phyloP scores from a whole-genome alignment of 2,329 filamentous ascomycete species.

The Colletotrichum sp. region DNA sequence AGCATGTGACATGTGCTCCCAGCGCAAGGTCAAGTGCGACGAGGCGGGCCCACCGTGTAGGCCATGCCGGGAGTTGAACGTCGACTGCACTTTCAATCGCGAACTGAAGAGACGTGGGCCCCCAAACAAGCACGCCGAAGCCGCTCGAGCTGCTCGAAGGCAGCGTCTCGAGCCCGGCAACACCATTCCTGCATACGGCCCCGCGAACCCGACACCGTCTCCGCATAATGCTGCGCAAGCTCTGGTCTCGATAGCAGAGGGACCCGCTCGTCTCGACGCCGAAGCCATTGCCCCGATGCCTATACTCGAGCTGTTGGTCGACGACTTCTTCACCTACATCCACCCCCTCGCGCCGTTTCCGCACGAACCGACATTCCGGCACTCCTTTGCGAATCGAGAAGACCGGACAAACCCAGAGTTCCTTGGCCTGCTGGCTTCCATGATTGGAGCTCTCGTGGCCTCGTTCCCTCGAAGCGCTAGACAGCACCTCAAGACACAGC shows the following conservation, averaged over 20 bases:
- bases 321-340: slow-evolving; percentile 85
- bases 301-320: slow-evolving; percentile 71
- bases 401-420: slow-evolving; percentile 72
- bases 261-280: slow-evolving; percentile 54
- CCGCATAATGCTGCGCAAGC: slow-evolving; percentile 54
- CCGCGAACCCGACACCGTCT: slow-evolving; percentile 35
- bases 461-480: slow-evolving; percentile 77
- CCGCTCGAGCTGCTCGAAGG: slow-evolving; percentile 58
- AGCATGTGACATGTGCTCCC: slow-evolving; percentile 66
- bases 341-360: slow-evolving; percentile 80
- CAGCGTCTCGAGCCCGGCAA: slow-evolving; percentile 39
- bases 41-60: slow-evolving; percentile 60
- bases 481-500: slow-evolving; percentile 71
- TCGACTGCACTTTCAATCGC: slow-evolving; percentile 63
- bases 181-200: neutral
- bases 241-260: slow-evolving; percentile 47
- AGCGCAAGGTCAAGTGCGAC: slow-evolving; percentile 67
- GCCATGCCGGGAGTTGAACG: slow-evolving; percentile 60
- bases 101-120: slow-evolving; percentile 64
- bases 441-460: slow-evolving; percentile 76
- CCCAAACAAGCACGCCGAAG: slow-evolving; percentile 63
- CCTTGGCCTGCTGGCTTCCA: slow-evolving; percentile 73
- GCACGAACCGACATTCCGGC: slow-evolving; percentile 78
- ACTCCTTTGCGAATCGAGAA: slow-evolving; percentile 69
- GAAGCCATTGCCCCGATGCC: slow-evolving; percentile 75